Evolutionary conservation across 768 basidiomycete genomes (phyloP), one percentile per base, ranked within the genome.

Genomic region (Mycena olivaceomarginata): DNA sequence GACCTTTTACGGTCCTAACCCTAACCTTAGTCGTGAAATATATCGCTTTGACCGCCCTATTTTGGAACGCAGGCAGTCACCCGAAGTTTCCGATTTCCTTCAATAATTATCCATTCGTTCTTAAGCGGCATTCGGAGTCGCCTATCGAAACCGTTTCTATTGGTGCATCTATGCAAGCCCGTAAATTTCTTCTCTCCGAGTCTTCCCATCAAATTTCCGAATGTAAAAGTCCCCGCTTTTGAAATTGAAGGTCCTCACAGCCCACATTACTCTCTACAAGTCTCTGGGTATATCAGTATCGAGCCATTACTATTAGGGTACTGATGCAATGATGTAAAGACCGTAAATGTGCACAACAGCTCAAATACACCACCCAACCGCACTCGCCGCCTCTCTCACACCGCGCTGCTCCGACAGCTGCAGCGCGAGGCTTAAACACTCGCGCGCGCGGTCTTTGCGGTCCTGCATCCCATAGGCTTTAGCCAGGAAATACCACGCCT

Each of bases 401-500:
- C 92, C 90, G 70, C 93, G 84, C 39, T 88, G 86, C 80, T 95
- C 93, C 25, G 92, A 89, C 70, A 95, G 84, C 75, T 87, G 85
- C 79, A 98, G 83, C 20, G 97, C 97, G 79, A 88, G 92, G 60
- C 86, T 88, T 74, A 98, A 85, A 81, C 95, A 95, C 83, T 97
- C 95, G 70, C 91, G 88, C 81, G 96, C 95, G 66, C 92, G 88
- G 67, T 93, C 93, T 77, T 90, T 92, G 67, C 94, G 90, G 2
- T 91, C 94, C 81, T 96, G 96, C 79, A 93, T 82, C 64, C 94
- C 93, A 81, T 95, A 95, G 31, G 94, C 94, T 81, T 94, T 96
- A 8, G 94, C 96, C 16, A 99, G 89, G 83, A 93, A 95, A 84
- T 95, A 98, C 98, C 98, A 99, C 37, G 95, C 98, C 83, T 99